Evolutionary conservation across 495 filamentous ascomycete genomes (phyloP).

Genomic region (Hypoxylon trugodes): DNA sequence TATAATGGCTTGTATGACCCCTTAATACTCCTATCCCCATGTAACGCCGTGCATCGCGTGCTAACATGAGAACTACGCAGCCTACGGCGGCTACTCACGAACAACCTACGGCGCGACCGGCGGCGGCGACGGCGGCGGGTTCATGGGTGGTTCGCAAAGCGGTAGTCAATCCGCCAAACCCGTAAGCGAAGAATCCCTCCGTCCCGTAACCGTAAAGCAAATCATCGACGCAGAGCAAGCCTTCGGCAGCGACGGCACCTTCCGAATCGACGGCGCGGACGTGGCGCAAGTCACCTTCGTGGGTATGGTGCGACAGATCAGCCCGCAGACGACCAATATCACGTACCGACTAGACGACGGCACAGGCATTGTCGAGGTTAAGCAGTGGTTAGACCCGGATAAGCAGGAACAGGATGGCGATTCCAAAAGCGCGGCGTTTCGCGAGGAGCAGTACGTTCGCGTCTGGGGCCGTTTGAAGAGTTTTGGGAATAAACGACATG

Average conservation of each 20-base stretch:
- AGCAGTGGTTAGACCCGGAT: slow-evolving; percentile 83
- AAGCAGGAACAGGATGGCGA: slow-evolving; percentile 52
- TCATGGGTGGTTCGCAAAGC: slow-evolving; percentile 54
- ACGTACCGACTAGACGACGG: slow-evolving; percentile 96
- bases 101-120: slow-evolving; percentile 51
- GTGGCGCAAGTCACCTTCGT: slow-evolving; percentile 76
- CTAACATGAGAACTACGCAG: slow-evolving; percentile 30
- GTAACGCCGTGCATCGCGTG: not conserved
- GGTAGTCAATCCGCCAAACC: slow-evolving; percentile 48
- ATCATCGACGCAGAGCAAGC: slow-evolving; percentile 79
- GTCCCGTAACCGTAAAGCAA: slow-evolving; percentile 95
- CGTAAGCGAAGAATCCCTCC: slow-evolving; percentile 70
- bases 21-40: not conserved
- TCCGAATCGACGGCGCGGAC: slow-evolving; percentile 79
- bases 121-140: slow-evolving; percentile 57
- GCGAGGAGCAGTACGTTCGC: slow-evolving; percentile 78
- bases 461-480: slow-evolving; percentile 80
- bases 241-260: slow-evolving; percentile 72
- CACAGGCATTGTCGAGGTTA: slow-evolving; percentile 90
- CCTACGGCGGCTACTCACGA: slow-evolving; percentile 52
- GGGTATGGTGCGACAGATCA: slow-evolving; percentile 88
- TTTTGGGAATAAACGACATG: slow-evolving; percentile 80
- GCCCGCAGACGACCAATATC: slow-evolving; percentile 85
- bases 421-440: slow-evolving; percentile 52
- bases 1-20: slow-evolving; percentile 42